Evolutionary conservation across 2,329 filamentous ascomycete genomes (phyloP), one percentile per base, ranked within the genome.

Genomic region (Diaporthe capsici): DNA sequence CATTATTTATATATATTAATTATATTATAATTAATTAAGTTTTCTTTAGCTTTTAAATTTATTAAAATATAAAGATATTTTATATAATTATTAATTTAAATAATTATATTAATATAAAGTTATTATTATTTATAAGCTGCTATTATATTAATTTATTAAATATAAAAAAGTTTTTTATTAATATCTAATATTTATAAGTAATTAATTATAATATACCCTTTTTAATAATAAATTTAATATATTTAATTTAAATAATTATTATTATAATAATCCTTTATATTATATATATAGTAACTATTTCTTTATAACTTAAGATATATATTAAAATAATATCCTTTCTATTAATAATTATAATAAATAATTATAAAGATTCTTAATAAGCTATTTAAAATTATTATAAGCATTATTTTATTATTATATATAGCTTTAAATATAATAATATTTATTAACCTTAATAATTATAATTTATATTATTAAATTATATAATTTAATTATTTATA

Each of bases 171-270:
- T 61, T 39, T 3, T 42, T 34, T 61, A 61, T 61, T 61, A 42
- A n/a, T 39, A 39, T 39, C n/a, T 42, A 42, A 61, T 42, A 61
- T 10, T 13, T 61, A 31, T 42, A 42, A 13, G 1, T 39, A 39
- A 12, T 61, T 39, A 31, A 25, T 42, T 42, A 42, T 61, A 42
- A n/a, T 39, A 39, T 61, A 37, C 6, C 5, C 13, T 20, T 61
- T n/a, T 42, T 61, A 39, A 42, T 61, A 42, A 61, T 42, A 61
- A 61, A 25, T 42, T 22, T 42, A 20, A 42, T 42, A 61, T 61
- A 61, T 2, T 25, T 37, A 37, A 60, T 60, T 61, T 25, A 61
- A 61, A 17, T 42, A 61, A 13, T n/a, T 60, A 39, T 8, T 39
- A 20, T n/a, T 61, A 61, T 61, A 61, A 13, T 61, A 42, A 12